Conservation (phyloP, 148 eudicot genomes). For the Agrostemma githago region DNA sequence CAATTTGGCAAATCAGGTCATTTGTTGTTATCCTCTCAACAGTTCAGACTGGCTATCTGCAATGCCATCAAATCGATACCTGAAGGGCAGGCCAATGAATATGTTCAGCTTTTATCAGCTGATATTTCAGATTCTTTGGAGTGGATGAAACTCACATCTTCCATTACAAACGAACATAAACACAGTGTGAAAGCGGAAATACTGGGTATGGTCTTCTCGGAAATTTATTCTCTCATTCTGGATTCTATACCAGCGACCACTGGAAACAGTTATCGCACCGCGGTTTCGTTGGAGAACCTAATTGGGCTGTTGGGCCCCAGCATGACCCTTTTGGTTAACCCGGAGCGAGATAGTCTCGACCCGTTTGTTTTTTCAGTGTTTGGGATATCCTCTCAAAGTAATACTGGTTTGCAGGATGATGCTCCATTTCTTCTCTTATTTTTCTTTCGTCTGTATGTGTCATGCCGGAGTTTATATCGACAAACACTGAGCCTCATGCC, state of each 20-base stretch:
- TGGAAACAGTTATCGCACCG: conserved; percentile 69
- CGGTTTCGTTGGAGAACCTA: conserved; percentile 52
- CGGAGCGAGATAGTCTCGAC: conserved; percentile 28
- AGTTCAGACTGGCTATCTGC: conserved; percentile 57
- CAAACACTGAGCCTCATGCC: conserved; percentile 70
- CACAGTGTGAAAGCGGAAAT: conserved; percentile 46
- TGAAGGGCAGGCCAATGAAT: conserved; percentile 83
- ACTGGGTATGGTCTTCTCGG: conserved; percentile 65
- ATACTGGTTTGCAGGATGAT: conserved; percentile 17
- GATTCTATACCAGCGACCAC: conserved; percentile 67
- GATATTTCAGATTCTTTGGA: conserved; percentile 72
- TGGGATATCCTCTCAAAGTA: conserved; percentile 30
- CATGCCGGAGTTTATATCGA: conserved; percentile 63
- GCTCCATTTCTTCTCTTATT: conserved; percentile 49
- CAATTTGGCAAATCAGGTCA: conserved; percentile 53
- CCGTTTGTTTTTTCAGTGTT: conserved; percentile 35
- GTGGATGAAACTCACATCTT: conserved; percentile 51
- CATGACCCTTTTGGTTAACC: conserved; percentile 44
- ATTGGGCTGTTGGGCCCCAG: conserved; percentile 42
- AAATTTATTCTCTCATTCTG: conserved; percentile 55
- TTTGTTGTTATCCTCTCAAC: conserved; percentile 51
- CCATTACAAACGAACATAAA: conserved; percentile 23
- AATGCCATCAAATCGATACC: conserved; percentile 70
- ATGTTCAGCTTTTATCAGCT: conserved; percentile 47
- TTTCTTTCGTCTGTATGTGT: conserved; percentile 68